Base-by-base conservation (phyloP, 1,284 basidiomycete genomes). In the Marasmius oreades region DNA sequence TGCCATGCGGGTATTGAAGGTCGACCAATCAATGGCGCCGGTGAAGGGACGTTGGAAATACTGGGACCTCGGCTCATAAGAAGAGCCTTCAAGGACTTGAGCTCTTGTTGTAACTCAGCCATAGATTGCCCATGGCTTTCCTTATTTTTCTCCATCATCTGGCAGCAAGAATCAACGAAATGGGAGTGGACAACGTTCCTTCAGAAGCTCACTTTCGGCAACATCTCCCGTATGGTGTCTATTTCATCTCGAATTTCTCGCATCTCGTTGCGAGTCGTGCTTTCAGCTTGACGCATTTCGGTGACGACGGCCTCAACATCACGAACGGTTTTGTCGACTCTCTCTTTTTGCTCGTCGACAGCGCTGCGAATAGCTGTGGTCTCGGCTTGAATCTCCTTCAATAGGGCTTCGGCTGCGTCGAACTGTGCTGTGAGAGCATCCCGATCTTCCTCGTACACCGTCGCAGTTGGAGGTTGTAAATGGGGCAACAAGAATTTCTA, bases 111-210 rank as follows among this genome's bases (percentile, higher is more conserved):
- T 16, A 99, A 78, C 62, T 95, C 94, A 31, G 80, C 76, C 10
- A 96, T 77, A 5, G 90, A 88, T 61, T 91, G 85, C 16, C 81
- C 80, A 69, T 95, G 91, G 28, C 80, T 80, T 58, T 94, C 89
- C 66, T 93, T 91, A 68, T 92, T 93, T 75, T 93, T 95, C 59
- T 97, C 93, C 58, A 98, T 89, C 88, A 98, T 90, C 92, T 96
- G 64, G 16, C 23, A 2, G 10, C 28, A 31, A 31, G 28, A 4
- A n/a, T 31, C 18, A 12, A 20, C 20, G 16, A 14, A 26, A 31
- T 10, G 31, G 55, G 4, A 55, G 53, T 63, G 48, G 60, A 24
- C 55, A 37, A 51, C 4, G 55, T 34, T 55, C 39, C 42, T 33
- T 42, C 44, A 48, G 11, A 26, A 16, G 53, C 72, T 31, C 62